Percentiles rank a stretch among this genome's conserved stretches.
These are phyloP conservation scores for Leccinum rimulosum DNA, from an alignment of 768 basidiomycete genomes.

Conservation along the genomic window DNA sequence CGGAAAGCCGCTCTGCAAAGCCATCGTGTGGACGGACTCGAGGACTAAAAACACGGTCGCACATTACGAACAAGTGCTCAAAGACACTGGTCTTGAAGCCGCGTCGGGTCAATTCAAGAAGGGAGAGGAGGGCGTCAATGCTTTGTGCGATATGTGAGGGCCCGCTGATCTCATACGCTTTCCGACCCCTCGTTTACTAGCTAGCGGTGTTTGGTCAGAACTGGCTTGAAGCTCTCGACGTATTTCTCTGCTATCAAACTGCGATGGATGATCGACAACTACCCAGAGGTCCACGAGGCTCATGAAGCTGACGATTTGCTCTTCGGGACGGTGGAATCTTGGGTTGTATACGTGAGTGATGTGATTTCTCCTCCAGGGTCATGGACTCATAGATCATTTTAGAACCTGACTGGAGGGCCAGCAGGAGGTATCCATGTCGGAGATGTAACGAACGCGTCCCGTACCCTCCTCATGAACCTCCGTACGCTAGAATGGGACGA, in stretches of 20 bases:
- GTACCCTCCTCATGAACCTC: conserved; percentile 89
- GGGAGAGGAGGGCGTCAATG: conserved; percentile 65
- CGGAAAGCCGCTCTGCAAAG: conserved; percentile 83
- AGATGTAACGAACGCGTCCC: conserved; percentile 95
- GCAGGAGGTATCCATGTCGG: conserved; percentile 73
- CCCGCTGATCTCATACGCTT: conserved; percentile 5
- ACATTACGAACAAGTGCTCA: conserved; percentile 71
- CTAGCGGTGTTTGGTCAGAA: conserved; percentile 43
- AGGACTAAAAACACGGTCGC: conserved; percentile 84
- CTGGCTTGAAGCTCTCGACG: conserved; percentile 92
- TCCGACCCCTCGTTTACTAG: not conserved
- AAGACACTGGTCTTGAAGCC: conserved; percentile 72
- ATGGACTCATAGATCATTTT: conserved; percentile 4
- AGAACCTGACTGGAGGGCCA: conserved; percentile 85
- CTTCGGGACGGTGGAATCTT: conserved; percentile 96
- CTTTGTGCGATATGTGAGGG: conserved; percentile 67
- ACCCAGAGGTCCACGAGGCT: conserved; percentile 70
- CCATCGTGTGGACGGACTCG: conserved; percentile 97
- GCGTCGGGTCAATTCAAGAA: conserved; percentile 62
- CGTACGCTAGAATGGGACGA: conserved; percentile 80
- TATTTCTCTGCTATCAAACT: conserved; percentile 98
- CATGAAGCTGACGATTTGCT: conserved; percentile 77
- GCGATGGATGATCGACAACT: conserved; percentile 94
- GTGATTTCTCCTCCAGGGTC: conserved; percentile 9
- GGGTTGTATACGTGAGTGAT: conserved; percentile 80